phyloP scores from a whole-genome alignment of 225 moss, liverwort and hornwort genomes.

The Sphagnum contortum region DNA sequence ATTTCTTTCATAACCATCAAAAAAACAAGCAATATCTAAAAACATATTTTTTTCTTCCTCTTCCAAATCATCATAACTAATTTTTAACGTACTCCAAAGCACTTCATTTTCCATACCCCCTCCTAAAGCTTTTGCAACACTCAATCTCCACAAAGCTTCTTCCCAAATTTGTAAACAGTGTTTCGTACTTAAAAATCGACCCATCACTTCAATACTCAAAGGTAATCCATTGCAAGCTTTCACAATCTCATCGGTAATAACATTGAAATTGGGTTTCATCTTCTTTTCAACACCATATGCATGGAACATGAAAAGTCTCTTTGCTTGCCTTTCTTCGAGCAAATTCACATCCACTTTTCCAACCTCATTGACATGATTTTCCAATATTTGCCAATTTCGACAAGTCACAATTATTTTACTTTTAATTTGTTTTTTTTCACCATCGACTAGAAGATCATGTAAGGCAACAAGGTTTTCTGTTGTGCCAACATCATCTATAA shows the following conservation, averaged over 20 bases:
- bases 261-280: not conserved
- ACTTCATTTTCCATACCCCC: not conserved
- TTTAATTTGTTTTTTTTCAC: no score
- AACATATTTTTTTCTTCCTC: not conserved
- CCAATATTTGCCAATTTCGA: constrained; percentile 2
- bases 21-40: not conserved
- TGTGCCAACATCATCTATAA: no score
- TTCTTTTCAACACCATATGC: not conserved
- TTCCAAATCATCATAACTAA: not conserved
- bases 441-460: no score
- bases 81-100: not conserved
- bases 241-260: not conserved
- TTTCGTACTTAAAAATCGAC: not conserved
- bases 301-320: not conserved
- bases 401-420: constrained; percentile 2
- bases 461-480: no score
- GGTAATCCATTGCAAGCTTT: not conserved
- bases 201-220: not conserved
- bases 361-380: no score
- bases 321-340: not conserved
- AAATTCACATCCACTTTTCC: not conserved
- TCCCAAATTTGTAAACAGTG: not conserved
- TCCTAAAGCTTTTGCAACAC: not conserved
- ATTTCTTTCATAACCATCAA: no score
- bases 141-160: not conserved